Conservation (phyloP, 768 basidiomycete genomes). For the Suillus tomentosus region DNA sequence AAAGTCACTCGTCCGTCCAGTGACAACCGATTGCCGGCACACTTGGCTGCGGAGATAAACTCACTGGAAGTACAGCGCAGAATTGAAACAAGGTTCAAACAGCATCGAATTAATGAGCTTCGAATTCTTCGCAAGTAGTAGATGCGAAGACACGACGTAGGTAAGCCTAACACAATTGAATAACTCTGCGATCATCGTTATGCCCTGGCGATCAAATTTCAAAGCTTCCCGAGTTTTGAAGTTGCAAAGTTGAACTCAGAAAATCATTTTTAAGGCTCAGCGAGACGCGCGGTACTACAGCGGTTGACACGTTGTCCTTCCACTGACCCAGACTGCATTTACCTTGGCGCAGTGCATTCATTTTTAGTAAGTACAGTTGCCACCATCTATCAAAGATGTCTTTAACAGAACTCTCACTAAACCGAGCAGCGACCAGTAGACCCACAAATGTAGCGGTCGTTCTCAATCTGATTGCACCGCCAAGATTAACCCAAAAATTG, state of each 20-base stretch:
- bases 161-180: not conserved
- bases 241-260: not conserved
- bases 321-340: too few species aligned
- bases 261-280: too few species aligned
- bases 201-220: slow-evolving; percentile 9
- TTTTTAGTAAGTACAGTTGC: not conserved
- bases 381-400: not conserved
- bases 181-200: not conserved
- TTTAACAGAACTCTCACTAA: not conserved
- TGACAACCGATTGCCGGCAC: not conserved
- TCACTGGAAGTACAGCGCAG: too few species aligned
- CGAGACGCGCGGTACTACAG: too few species aligned
- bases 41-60: slow-evolving; percentile 1
- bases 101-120: slow-evolving; percentile 10
- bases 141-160: not conserved
- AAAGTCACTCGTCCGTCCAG: not conserved
- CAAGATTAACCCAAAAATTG: not conserved
- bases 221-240: not conserved
- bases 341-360: not conserved
- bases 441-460: not conserved
- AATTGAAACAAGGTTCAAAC: slow-evolving; percentile 5
- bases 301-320: too few species aligned
- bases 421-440: not conserved
- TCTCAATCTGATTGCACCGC: too few species aligned
- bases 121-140: not conserved